Evolutionary conservation across 2,329 filamentous ascomycete genomes (phyloP).

Genomic region (Colletotrichum sp.): DNA sequence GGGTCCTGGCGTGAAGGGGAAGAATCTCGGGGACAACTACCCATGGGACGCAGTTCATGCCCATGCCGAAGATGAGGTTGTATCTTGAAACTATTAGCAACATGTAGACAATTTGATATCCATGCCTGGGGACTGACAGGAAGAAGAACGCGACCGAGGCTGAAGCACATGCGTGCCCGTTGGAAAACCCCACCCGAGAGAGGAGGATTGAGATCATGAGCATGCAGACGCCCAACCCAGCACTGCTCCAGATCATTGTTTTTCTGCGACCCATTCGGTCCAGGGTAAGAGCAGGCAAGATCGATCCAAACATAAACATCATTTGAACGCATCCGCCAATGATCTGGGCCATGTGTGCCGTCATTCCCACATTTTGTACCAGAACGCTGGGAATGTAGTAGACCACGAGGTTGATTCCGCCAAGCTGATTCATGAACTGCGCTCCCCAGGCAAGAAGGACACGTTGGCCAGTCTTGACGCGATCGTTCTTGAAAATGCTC

Average conservation of each 20-base stretch:
- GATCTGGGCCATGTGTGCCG: constrained; percentile 32
- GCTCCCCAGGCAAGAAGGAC: constrained; percentile 52
- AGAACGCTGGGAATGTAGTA: constrained; percentile 38
- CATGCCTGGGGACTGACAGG: constrained; percentile 20
- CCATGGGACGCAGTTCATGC: constrained; percentile 40
- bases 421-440: constrained; percentile 55
- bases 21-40: constrained; percentile 41
- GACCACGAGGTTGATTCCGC: constrained; percentile 51
- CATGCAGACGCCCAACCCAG: constrained; percentile 38
- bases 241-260: constrained; percentile 46
- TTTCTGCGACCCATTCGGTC: constrained; percentile 43
- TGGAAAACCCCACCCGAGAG: constrained; percentile 19
- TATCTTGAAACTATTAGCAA: constrained; percentile 20
- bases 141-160: constrained; percentile 43
- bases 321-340: constrained; percentile 40
- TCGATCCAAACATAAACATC: constrained; percentile 42
- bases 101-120: accelerated
- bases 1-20: constrained; percentile 34
- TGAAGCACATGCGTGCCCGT: constrained; percentile 18
- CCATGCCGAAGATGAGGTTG: constrained; percentile 29
- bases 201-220: constrained; percentile 40
- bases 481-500: constrained; percentile 47
- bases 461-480: constrained; percentile 44
- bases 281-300: constrained; percentile 36
- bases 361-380: constrained; percentile 35